phyloP scores from a whole-genome alignment of 2,329 filamentous ascomycete species.

The Metarhizium guizhouense region DNA sequence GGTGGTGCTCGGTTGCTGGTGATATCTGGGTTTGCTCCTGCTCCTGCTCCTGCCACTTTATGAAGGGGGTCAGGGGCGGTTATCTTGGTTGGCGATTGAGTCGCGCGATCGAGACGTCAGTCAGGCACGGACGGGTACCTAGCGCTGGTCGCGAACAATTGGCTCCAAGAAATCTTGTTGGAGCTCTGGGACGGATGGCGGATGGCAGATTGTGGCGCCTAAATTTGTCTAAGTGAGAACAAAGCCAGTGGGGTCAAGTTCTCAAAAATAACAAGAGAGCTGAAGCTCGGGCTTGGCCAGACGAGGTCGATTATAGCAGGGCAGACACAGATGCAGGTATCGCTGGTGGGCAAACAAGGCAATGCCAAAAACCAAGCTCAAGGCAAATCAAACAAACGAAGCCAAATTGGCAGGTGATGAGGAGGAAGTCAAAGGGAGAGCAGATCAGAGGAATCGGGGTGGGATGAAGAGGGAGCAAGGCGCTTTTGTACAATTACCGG shows the following conservation, averaged over 20 bases:
- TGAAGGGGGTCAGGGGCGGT: not conserved
- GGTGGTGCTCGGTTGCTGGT: not conserved
- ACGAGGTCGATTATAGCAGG: not conserved
- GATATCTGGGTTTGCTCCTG: not conserved
- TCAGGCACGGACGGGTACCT: slow-evolving; percentile 13
- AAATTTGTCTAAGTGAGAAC: slow-evolving; percentile 4
- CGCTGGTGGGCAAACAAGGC: not conserved
- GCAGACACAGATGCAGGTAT: not conserved
- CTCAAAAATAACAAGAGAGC: not conserved
- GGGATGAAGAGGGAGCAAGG: slow-evolving; percentile 9
- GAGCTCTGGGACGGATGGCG: slow-evolving; percentile 1
- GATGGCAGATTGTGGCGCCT: slow-evolving; percentile 11
- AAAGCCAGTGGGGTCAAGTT: not conserved
- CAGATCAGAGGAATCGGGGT: not conserved
- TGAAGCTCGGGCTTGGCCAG: not conserved
- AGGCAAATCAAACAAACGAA: not conserved
- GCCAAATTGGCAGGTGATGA: slow-evolving; percentile 7
- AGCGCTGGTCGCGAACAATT: slow-evolving; percentile 8
- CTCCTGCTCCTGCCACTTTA: not conserved
- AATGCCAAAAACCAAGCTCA: not conserved
- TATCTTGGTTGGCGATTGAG: not conserved
- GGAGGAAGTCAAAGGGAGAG: slow-evolving; percentile 6
- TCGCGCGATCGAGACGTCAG: slow-evolving; percentile 5
- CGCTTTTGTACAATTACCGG: slow-evolving; percentile 11
- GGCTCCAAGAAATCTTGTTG: not conserved